Evolutionary conservation across 2,329 filamentous ascomycete species (phyloP).

Genomic region (Pseudogymnoascus sp.): DNA sequence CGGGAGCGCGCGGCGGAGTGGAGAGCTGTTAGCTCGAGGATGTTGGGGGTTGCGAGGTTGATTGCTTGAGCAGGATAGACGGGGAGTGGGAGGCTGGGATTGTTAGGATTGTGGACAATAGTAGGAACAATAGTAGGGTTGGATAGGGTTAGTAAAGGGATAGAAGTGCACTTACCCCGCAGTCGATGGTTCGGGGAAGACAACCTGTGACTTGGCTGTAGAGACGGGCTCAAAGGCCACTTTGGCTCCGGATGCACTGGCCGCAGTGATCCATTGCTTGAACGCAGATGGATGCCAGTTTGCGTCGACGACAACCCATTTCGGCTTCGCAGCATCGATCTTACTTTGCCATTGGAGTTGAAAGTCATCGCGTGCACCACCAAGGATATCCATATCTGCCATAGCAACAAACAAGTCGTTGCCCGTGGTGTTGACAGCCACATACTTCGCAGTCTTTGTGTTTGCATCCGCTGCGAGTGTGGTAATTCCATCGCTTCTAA

Average conservation of each 20-base stretch:
- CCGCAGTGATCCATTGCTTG: slow-evolving; percentile 57
- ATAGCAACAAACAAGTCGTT: slow-evolving; percentile 86
- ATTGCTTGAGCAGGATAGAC: slow-evolving; percentile 56
- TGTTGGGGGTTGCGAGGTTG: slow-evolving; percentile 74
- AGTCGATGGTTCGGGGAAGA: slow-evolving; percentile 44
- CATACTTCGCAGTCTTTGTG: slow-evolving; percentile 78
- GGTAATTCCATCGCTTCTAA: slow-evolving; percentile 54
- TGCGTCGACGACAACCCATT: slow-evolving; percentile 75
- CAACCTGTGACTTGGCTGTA: slow-evolving; percentile 61
- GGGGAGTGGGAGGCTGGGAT: background rate
- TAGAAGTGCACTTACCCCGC: background rate
- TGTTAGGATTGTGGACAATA: background rate
- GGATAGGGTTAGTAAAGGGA: background rate
- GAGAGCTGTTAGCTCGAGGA: slow-evolving; percentile 72
- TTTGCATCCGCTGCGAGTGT: slow-evolving; percentile 23
- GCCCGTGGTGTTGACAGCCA: slow-evolving; percentile 75
- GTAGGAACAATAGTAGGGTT: background rate
- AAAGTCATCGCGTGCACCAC: slow-evolving; percentile 42
- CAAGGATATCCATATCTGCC: slow-evolving; percentile 71
- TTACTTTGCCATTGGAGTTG: slow-evolving; percentile 52
- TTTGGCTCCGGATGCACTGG: slow-evolving; percentile 45
- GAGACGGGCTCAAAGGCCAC: slow-evolving; percentile 88
- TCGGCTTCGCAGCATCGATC: slow-evolving; percentile 49
- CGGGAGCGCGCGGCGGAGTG: slow-evolving; percentile 50
- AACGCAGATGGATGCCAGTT: slow-evolving; percentile 71